Percentiles rank a stretch among this genome's conserved stretches.
These are phyloP conservation scores for Fusarium mundagurra DNA, from an alignment of 2,329 filamentous ascomycete genomes.

Conservation along the genomic window DNA sequence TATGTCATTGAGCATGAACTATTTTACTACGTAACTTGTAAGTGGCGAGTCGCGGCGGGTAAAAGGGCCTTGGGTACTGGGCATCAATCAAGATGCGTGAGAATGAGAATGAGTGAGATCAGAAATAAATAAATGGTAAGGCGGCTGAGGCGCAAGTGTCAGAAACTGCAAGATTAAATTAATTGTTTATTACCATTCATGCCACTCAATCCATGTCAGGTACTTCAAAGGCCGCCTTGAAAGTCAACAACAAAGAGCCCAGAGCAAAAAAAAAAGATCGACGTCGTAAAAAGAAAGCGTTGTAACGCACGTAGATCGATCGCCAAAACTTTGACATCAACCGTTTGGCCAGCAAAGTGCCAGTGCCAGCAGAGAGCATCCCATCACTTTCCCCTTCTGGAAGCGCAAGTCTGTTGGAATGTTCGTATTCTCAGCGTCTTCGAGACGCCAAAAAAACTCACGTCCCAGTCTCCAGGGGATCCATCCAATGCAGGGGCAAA, in stretches of 20 bases:
- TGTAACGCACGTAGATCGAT: constrained; percentile 19
- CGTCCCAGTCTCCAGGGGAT: not conserved
- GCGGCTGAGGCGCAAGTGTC: constrained; percentile 21
- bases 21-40: constrained; percentile 8
- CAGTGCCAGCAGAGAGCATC: not conserved
- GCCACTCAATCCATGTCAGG: constrained; percentile 6
- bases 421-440: constrained; percentile 29
- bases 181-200: not conserved
- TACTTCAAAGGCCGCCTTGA: not conserved
- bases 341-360: constrained; percentile 6
- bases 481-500: constrained; percentile 31
- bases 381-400: constrained; percentile 33
- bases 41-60: constrained; percentile 20
- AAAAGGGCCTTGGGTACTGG: not conserved
- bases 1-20: constrained; percentile 25
- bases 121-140: not conserved
- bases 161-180: constrained; percentile 16
- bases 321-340: constrained; percentile 4
- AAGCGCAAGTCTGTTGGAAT: constrained; percentile 3
- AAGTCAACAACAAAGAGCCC: not conserved
- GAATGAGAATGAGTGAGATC: not conserved
- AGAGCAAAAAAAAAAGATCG: not conserved
- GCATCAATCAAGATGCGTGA: constrained; percentile 11
- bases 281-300: not conserved
- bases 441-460: constrained; percentile 1